phyloP scores from a whole-genome alignment of 2,329 filamentous ascomycete genomes.

The Mycosphaerella sp. region DNA sequence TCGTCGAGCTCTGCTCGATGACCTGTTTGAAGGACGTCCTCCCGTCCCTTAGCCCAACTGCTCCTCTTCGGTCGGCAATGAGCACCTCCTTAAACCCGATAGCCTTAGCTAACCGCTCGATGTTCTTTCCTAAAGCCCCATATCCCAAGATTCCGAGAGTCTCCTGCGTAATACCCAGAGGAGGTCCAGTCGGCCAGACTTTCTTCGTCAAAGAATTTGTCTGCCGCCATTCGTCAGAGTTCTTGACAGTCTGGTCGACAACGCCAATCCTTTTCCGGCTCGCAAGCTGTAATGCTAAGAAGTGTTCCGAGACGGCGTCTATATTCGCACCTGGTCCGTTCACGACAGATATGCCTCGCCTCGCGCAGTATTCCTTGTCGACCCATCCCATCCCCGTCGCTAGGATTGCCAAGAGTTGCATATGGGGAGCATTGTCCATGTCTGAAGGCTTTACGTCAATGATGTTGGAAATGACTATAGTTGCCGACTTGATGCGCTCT shows the following conservation, averaged over 20 bases:
- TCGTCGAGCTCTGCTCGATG: constrained; percentile 13
- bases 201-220: constrained; percentile 18
- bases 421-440: constrained; percentile 20
- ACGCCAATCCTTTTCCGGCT: constrained; percentile 17
- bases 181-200: constrained; percentile 18
- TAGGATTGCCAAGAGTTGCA: constrained; percentile 19
- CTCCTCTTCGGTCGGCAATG: constrained; percentile 18
- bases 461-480: constrained; percentile 22
- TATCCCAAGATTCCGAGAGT: constrained; percentile 20
- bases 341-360: constrained; percentile 15
- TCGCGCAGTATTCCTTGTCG: constrained; percentile 21
- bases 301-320: constrained; percentile 22
- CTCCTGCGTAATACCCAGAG: constrained; percentile 19
- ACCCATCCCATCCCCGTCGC: constrained; percentile 24
- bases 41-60: constrained; percentile 5
- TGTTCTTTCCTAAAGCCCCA: constrained; percentile 20
- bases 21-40: constrained; percentile 16
- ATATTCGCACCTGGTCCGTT: constrained; percentile 20
- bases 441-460: constrained; percentile 18
- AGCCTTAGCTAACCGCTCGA: constrained; percentile 12
- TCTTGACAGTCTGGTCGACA: constrained; percentile 19
- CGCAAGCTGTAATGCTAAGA: constrained; percentile 18
- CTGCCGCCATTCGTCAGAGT: constrained; percentile 17
- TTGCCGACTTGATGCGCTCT: constrained; percentile 20
- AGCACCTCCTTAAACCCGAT: constrained; percentile 19